Conservation (phyloP, 106 monocot genomes). For the Platanthera guangdongensis region DNA sequence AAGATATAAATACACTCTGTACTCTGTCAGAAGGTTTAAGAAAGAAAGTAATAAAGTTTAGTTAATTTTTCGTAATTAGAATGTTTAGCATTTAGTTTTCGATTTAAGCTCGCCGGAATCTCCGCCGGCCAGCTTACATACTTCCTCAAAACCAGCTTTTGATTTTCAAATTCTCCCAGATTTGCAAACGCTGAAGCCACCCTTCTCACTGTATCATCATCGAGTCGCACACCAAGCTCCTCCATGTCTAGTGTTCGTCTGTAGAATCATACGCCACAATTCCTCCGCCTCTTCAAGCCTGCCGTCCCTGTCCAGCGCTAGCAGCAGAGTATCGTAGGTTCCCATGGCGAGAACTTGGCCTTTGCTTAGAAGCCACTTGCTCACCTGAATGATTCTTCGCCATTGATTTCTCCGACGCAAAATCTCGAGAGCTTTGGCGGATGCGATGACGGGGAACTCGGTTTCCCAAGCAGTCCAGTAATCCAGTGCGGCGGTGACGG, state of each 20-base stretch:
- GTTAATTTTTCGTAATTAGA: no score
- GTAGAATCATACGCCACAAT: conserved; percentile 57
- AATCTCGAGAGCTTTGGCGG: conserved; percentile 81
- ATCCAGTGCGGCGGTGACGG: conserved; percentile 59
- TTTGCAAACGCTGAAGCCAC: conserved; percentile 61
- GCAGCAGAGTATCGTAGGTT: conserved; percentile 67
- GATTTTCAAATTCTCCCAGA: conserved; percentile 48
- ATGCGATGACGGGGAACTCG: conserved; percentile 85
- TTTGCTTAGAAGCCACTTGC: conserved; percentile 89
- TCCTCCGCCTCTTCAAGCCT: conserved; percentile 74
- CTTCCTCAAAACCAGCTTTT: conserved; percentile 37
- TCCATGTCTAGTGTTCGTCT: conserved; percentile 88
- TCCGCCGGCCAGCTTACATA: no score
- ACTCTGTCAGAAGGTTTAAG: no score
- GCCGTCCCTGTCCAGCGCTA: conserved; percentile 74
- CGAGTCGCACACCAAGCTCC: conserved; percentile 83
- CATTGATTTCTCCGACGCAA: conserved; percentile 53
- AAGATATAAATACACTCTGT: no score
- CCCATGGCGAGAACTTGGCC: conserved; percentile 91
- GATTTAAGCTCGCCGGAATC: no score
- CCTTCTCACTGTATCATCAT: conserved; percentile 70
- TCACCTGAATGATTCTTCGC: conserved; percentile 82
- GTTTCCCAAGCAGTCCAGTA: conserved; percentile 86
- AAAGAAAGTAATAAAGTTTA: no score
- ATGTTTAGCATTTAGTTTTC: no score